A percentile compares a stretch with the other conserved stretches of the same genome.
Conservation (phyloP, 768 basidiomycete genomes). For the Nidula microcarpa region DNA sequence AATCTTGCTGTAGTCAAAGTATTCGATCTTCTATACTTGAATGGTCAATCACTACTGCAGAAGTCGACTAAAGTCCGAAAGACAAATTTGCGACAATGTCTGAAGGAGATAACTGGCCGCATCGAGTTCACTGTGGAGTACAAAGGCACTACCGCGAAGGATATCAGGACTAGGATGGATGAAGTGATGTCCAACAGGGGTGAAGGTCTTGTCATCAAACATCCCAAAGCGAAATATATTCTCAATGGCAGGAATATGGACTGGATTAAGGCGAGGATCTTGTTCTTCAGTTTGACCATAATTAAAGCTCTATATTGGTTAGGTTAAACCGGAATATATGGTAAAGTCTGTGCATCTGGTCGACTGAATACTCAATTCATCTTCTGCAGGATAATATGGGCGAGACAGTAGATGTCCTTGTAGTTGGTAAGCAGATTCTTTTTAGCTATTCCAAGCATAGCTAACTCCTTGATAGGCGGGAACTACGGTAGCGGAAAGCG, state of each 20-base stretch:
- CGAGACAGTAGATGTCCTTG: conserved; percentile 88
- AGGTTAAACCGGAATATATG: conserved; percentile 89
- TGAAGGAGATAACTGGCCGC: conserved; percentile 70
- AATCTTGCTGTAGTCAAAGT: conserved; percentile 73
- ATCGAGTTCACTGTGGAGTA: conserved; percentile 76
- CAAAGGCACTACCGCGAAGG: conserved; percentile 74
- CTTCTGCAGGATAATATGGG: conserved; percentile 79
- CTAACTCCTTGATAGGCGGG: conserved; percentile 46
- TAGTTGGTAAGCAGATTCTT: conserved; percentile 60
- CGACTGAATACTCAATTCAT: background rate
- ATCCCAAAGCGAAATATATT: conserved; percentile 73
- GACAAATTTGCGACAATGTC: conserved; percentile 64
- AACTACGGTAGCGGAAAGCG: conserved; percentile 87
- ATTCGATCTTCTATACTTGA: conserved; percentile 90
- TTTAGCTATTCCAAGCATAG: background rate
- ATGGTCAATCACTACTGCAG: conserved; percentile 74
- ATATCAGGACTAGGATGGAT: conserved; percentile 79
- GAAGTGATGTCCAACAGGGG: conserved; percentile 81
- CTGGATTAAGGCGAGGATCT: conserved; percentile 81
- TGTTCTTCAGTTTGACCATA: background rate
- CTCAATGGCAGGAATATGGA: conserved; percentile 85
- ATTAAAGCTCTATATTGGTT: background rate
- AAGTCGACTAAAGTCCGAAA: conserved; percentile 75
- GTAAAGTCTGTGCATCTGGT: conserved; percentile 28
- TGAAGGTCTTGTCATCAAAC: conserved; percentile 92